Evolutionary conservation across 495 filamentous ascomycete genomes (phyloP).

Genomic region (Cercophora newfieldiana): DNA sequence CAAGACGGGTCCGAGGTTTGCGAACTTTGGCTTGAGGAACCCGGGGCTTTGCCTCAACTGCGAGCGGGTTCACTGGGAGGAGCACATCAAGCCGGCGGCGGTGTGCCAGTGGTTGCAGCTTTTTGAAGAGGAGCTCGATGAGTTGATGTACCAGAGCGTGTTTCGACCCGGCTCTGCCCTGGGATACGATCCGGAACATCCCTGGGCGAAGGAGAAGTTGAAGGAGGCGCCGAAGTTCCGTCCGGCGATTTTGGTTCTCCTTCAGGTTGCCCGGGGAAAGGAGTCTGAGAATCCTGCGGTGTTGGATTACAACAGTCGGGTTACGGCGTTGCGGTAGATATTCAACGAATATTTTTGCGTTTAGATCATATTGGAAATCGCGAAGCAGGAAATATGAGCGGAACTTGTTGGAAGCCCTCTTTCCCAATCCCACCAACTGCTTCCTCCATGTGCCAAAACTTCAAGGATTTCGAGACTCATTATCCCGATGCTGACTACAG

Average conservation of each 20-base stretch:
- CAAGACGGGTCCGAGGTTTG: constrained; percentile 1
- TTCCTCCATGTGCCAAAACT: no score
- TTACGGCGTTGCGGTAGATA: neutral
- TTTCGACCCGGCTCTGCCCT: neutral
- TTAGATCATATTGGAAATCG: no score
- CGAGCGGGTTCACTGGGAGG: constrained; percentile 19
- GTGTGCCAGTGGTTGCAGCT: constrained; percentile 13
- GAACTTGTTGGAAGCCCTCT: no score
- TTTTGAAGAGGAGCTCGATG: constrained; percentile 14
- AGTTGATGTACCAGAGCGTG: neutral
- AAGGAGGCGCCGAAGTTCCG: constrained; percentile 13
- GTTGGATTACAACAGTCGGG: neutral
- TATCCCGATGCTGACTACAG: no score
- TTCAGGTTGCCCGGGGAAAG: neutral
- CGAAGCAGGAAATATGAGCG: no score
- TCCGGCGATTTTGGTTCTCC: constrained; percentile 15
- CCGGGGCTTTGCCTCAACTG: constrained; percentile 20
- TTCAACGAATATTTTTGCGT: no score
- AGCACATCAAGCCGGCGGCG: constrained; percentile 6
- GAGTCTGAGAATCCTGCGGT: neutral
- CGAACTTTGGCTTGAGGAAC: neutral
- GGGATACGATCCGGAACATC: constrained; percentile 7
- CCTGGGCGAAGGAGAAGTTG: constrained; percentile 20
- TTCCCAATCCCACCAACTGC: no score
- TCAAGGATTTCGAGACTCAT: no score